Evolutionary conservation across 2,329 filamentous ascomycete species (phyloP).

Genomic region (Microdochium bolleyi): DNA sequence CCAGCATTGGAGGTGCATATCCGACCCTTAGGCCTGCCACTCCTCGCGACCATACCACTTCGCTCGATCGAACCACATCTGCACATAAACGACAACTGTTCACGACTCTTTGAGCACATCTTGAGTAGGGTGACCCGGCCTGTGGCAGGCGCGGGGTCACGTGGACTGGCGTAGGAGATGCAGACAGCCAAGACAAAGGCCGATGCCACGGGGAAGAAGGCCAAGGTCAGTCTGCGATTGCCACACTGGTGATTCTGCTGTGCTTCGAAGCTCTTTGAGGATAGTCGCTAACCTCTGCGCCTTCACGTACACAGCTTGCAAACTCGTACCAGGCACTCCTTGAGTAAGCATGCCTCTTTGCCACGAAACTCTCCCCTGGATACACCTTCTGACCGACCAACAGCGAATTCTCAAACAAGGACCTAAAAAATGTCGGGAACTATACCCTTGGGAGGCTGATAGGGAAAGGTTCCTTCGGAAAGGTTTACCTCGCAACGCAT

Average conservation of each 20-base stretch:
- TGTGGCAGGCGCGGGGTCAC: not conserved
- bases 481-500: slow-evolving; percentile 92
- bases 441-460: slow-evolving; percentile 88
- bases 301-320: slow-evolving; percentile 61
- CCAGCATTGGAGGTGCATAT: no score
- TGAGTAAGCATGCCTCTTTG: slow-evolving; percentile 53
- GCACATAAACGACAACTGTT: not conserved
- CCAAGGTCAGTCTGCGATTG: not conserved
- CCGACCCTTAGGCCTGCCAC: not conserved
- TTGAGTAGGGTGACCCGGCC: not conserved
- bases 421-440: slow-evolving; percentile 88
- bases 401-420: slow-evolving; percentile 89
- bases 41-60: not conserved
- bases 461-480: slow-evolving; percentile 96
- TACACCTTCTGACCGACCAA: not conserved
- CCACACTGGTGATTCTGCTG: not conserved
- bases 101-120: not conserved
- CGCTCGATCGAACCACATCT: not conserved
- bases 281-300: not conserved
- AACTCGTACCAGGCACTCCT: slow-evolving; percentile 94
- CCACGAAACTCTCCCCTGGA: slow-evolving; percentile 1
- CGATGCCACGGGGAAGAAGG: not conserved
- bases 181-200: not conserved
- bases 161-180: not conserved
- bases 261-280: not conserved